Evolutionary conservation across 2,329 filamentous ascomycete genomes (phyloP), one percentile per base, ranked within the genome.

Genomic region (Colletotrichum incanum): DNA sequence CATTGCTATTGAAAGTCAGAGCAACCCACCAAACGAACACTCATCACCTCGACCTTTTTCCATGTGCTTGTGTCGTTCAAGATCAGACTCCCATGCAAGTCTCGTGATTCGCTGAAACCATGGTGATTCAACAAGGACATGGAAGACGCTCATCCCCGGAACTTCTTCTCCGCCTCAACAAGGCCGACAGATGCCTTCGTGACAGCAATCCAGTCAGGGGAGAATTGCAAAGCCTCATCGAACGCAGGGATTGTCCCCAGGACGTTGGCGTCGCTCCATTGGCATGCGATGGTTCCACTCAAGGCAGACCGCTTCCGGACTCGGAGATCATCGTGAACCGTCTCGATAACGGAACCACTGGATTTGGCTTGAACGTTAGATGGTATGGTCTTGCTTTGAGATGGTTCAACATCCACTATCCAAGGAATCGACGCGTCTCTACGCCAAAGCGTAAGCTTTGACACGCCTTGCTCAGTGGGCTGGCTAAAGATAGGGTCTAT

Each of bases 191-290:
- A 39, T 3, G 37, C 23, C 83, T 98, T 98, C 5, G 91, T 91
- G 37, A 95, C 86, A 12, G 92, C 91, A 8, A 91, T 90, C 96
- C 96, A 99, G 5, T 86, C 84, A 0, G 96, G 96, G 76, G 91
- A 87, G 82, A 91, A 98, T 79, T 91, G 88, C 76, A 89, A 85
- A 60, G 94, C 86, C 82, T 98, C 95, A 76, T 96, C 93, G 63
- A 96, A 88, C 0, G 95, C 95, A 0, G 96, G 95, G 59, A 98
- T 95, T 1, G 87, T 86, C 4, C 90, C 92, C 2, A 83, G 81
- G 45, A 85, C 83, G 78, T 98, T 98, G 55, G 90, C 91, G 83
- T 99, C 96, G 77, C 93, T 94, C 95, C 95, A 98, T 41, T 93
- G 85, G 82, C 96, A 98, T 20, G 92, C 87, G 1, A 95, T 90